A percentile compares a stretch with the other conserved stretches of the same genome.
These are phyloP conservation scores for Amauroascus niger DNA, from an alignment of 2,329 filamentous ascomycete species.

Conservation along the genomic window DNA sequence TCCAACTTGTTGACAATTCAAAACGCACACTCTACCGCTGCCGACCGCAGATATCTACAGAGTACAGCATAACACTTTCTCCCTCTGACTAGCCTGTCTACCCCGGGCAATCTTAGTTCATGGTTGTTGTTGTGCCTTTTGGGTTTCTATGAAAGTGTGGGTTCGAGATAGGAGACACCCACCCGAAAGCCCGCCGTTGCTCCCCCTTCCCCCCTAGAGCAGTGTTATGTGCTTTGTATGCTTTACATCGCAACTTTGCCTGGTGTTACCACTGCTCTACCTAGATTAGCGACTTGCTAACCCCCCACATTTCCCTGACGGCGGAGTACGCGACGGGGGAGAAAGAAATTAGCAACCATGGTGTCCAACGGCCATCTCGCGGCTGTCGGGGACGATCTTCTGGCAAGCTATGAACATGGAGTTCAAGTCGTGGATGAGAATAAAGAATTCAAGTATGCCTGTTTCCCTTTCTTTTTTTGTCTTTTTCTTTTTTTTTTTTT, in stretches of 20 bases:
- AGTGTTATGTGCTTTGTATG: background rate
- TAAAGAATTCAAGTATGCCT: constrained; percentile 88
- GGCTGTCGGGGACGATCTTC: constrained; percentile 32
- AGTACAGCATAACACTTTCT: too few species aligned
- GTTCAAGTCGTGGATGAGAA: constrained; percentile 95
- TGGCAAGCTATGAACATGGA: constrained; percentile 65
- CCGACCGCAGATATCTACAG: background rate
- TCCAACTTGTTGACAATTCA: too few species aligned
- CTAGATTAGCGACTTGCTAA: background rate
- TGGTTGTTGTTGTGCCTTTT: background rate
- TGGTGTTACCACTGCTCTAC: background rate
- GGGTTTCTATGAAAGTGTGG: background rate
- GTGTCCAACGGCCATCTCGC: constrained; percentile 41
- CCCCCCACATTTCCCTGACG: background rate
- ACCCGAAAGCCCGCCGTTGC: too few species aligned
- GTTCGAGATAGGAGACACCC: background rate
- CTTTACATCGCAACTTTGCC: background rate
- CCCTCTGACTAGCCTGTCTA: too few species aligned
- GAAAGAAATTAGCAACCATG: constrained; percentile 28
- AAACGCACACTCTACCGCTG: background rate
- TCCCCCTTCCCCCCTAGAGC: background rate
- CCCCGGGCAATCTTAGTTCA: too few species aligned
- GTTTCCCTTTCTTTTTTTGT: background rate
- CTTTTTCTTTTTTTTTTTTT: too few species aligned
- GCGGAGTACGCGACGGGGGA: constrained; percentile 19